Evolutionary conservation across 140 eudicot species (phyloP).

Genomic region (Anethum foeniculum): DNA sequence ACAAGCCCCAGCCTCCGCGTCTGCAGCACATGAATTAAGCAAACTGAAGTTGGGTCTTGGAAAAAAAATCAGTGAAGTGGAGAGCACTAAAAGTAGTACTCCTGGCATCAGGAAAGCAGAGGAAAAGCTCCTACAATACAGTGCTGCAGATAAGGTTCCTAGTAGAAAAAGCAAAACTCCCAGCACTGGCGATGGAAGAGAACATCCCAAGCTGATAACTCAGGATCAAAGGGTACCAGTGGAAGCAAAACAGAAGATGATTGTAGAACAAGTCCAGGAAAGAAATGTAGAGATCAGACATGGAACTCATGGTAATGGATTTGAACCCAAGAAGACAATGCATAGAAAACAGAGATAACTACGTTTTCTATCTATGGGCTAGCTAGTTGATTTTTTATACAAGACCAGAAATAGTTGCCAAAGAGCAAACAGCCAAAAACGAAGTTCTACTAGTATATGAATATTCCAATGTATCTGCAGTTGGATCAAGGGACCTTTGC

Average conservation of each 20-base stretch:
- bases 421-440: neutral
- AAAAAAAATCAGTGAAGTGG: conserved; percentile 9
- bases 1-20: conserved; percentile 9
- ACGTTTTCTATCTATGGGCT: neutral
- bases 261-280: neutral
- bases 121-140: neutral
- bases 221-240: neutral
- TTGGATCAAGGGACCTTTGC: neutral
- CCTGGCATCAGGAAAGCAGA: neutral
- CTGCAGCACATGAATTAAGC: conserved; percentile 3
- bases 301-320: conserved; percentile 1
- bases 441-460: neutral
- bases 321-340: neutral
- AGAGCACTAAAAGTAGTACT: conserved; percentile 5
- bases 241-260: conserved; percentile 2
- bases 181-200: neutral
- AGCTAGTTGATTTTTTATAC: neutral
- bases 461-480: neutral
- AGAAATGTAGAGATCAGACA: neutral
- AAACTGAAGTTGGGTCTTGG: conserved; percentile 21
- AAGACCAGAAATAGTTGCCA: neutral
- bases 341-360: neutral
- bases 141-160: neutral
- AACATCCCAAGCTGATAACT: neutral
- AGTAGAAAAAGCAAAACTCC: conserved; percentile 1